Evolutionary conservation across 192 early-diverging fungal genomes (phyloP).

Genomic region (Chytriomyces sp.): DNA sequence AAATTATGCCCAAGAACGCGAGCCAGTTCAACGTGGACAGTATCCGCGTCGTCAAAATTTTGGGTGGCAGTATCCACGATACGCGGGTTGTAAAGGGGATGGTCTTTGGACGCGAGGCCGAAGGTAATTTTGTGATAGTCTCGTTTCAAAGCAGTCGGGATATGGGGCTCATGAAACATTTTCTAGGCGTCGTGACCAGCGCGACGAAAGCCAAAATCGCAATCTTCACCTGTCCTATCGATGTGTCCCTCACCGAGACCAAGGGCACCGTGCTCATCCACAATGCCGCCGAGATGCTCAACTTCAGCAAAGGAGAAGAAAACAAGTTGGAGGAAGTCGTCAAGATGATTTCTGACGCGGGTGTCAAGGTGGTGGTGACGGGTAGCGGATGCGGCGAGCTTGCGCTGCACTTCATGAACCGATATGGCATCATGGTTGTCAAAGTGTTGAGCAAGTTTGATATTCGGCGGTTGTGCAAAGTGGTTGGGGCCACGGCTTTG

Average conservation of each 20-base stretch:
- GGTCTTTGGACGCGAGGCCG: slow-evolving; percentile 94
- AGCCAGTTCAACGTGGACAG: slow-evolving; percentile 92
- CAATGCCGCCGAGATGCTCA: slow-evolving; percentile 94
- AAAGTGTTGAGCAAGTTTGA: slow-evolving; percentile 96
- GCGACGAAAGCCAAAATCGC: slow-evolving; percentile 90
- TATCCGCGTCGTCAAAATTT: slow-evolving; percentile 95
- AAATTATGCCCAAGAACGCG: slow-evolving; percentile 89
- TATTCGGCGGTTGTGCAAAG: slow-evolving; percentile 90
- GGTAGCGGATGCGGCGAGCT: slow-evolving; percentile 90
- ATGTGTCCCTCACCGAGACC: slow-evolving; percentile 93
- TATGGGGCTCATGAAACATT: slow-evolving; percentile 3
- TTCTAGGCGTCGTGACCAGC: slow-evolving; percentile 61
- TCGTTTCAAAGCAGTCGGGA: slow-evolving; percentile 1
- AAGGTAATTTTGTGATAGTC: slow-evolving; percentile 53
- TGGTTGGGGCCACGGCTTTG: slow-evolving; percentile 88
- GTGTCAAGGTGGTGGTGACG: slow-evolving; percentile 89
- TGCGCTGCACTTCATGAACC: slow-evolving; percentile 93
- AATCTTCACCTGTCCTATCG: slow-evolving; percentile 91
- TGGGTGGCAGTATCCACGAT: slow-evolving; percentile 89
- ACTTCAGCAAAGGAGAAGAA: slow-evolving; percentile 96
- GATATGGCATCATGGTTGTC: slow-evolving; percentile 85
- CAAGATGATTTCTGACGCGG: slow-evolving; percentile 86
- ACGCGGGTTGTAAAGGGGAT: slow-evolving; percentile 91
- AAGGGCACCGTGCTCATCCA: slow-evolving; percentile 98
- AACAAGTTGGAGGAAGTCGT: slow-evolving; percentile 82